Evolutionary conservation across 768 basidiomycete species (phyloP), one percentile per base, ranked within the genome.

Genomic region (Tephrocybe sp.): DNA sequence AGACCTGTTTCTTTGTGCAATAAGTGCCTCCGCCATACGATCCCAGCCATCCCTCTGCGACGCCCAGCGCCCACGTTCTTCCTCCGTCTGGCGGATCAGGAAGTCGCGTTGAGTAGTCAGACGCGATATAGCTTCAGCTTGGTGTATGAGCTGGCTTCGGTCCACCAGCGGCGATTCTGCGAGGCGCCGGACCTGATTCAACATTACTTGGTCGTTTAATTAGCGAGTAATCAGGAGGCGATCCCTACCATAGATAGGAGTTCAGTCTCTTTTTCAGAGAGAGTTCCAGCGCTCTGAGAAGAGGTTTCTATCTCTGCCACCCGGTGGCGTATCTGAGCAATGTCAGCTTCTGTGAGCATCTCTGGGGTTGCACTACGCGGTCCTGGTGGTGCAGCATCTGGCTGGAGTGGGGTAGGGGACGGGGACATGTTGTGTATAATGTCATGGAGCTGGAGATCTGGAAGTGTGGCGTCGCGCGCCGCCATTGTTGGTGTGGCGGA

Each of bases 41-140:
- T 73, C 76, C 83, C 86, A 90, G 2, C 76, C 70, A 13, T 79
- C 78, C 57, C 76, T 74, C 62, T 89, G 86, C 1, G 78, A 73
- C 25, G 78, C 67, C 83, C 82, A 86, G 30, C 77, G 71, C 6
- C 70, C 68, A n/a, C 75, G 73, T 48, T 87, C 80, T 46, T 86
- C 82, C 34, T 80, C 74, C 6, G 73, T 67, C 33, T 79, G 76
- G 18, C 63, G 64, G 2, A 79, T 52, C 11, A 88, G 57, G 49
- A 78, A 76, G 57, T 87, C 79, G 11, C 83, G 76, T 56, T 90
- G 86, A 9, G 65, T 56, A 1, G 69, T 73, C 9, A 90, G 64
- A 1, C 70, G 65, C 3, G 78, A 68, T 57, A 89, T 89, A 12
- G 74, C 74, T 22, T 77, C 73, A 6, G 86, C 87, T 58, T 90